Base-by-base conservation (phyloP, 805 yeast genomes). In the Ogataea corticis region DNA sequence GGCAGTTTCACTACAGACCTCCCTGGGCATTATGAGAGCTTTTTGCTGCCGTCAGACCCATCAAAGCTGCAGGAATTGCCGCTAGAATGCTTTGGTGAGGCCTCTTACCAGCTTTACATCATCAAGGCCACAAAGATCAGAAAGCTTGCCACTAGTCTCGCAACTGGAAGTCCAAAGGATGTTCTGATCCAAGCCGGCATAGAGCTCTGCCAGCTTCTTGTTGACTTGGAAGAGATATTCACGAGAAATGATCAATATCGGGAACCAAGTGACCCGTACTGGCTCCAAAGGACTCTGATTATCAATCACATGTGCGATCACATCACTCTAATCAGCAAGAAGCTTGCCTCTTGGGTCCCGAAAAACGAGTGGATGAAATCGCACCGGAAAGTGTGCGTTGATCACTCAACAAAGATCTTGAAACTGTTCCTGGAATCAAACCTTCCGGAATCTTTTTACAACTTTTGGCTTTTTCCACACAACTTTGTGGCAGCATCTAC, bases 391-490 rank as follows among this genome's bases (percentile, higher is more conserved):
- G 18, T 25, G 11, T 40, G 44, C 12, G 33, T 40, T 15, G 7
- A 33, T 7, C 17, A 19, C 18, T 38, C 42, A 7, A 38, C 19
- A 18, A n/a, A 30, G n/a, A 14, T 38, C 3, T 21, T 38, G n/a
- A 15, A 5, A 5, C 7, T 21, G 4, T 30, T 38, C 29, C 35
- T 38, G 19, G 21, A 14, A 18, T 30, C 42, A 6, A 18, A 19
- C 19, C 33, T 38, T 6, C 42, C 42, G 3, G 35, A 38, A 9
- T 15, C 35, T 4, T 38, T 38, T 15, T 38, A 30, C 29, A 38
- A 38, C 42, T 31, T 38, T 16, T 38, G 42, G 42, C 42, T 38
- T 18, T 31, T 38, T 14, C 42, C 42, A 4, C 42, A 38, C 19
- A 30, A 31, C 11, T 28, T 30, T 23, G 30, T 38, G 9, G 17